A percentile compares a stretch with the other conserved stretches of the same genome.
Conservation (phyloP, 1,284 basidiomycete species). For the Malassezia restricta region DNA sequence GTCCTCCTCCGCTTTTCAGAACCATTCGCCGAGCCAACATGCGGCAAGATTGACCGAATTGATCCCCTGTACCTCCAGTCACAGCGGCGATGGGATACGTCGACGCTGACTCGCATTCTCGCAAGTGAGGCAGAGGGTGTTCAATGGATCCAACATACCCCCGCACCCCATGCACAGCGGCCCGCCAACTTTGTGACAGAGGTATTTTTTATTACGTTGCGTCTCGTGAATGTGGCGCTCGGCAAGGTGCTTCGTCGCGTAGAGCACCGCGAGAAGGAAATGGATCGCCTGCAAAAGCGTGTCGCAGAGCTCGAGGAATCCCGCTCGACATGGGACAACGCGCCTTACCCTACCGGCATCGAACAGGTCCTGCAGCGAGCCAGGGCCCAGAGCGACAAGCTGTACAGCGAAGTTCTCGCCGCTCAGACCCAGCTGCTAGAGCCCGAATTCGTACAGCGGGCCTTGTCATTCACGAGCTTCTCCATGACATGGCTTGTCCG, state of each 20-base stretch:
- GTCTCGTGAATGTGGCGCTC: constrained; percentile 48
- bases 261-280: constrained; percentile 61
- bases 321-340: constrained; percentile 26
- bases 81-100: constrained; percentile 34
- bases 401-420: constrained; percentile 55
- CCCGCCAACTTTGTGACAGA: constrained; percentile 82
- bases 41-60: constrained; percentile 74
- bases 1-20: constrained; percentile 78
- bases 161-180: constrained; percentile 7
- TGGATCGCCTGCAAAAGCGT: constrained; percentile 55
- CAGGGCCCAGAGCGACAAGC: constrained; percentile 26
- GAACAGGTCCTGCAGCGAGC: constrained; percentile 43
- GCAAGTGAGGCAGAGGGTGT: constrained; percentile 40
- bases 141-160: constrained; percentile 13
- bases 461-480: constrained; percentile 73
- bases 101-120: constrained; percentile 37
- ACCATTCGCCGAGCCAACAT: constrained; percentile 87
- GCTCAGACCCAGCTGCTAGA: constrained; percentile 77
- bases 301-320: constrained; percentile 59
- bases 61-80: constrained; percentile 58
- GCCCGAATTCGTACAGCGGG: constrained; percentile 67
- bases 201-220: constrained; percentile 63
- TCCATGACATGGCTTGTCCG: constrained; percentile 89
- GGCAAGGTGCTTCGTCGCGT: constrained; percentile 53
- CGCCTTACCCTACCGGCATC: constrained; percentile 34